Evolutionary conservation across 2,329 filamentous ascomycete species (phyloP), one percentile per base, ranked within the genome.

Genomic region (Aphanocladium album): DNA sequence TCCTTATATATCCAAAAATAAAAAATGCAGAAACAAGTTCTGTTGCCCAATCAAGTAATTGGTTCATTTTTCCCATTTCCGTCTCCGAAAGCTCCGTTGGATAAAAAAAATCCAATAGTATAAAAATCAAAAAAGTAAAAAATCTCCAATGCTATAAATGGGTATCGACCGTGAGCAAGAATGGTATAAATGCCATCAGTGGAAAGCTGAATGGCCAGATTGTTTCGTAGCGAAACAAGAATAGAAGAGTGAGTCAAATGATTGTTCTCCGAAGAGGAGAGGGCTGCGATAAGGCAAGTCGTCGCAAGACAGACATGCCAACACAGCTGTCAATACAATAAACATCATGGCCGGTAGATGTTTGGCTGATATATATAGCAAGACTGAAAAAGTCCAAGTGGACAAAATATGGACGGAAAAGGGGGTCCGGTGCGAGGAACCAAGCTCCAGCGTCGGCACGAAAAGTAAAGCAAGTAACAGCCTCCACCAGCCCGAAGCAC

Each of bases 311-410:
- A 23, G 35, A 27, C 17, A 43, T 12, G 35, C 9, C 9, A 41
- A 35, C 41, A 25, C 23, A 35, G 14, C 16, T 16, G 23, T 45
- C 41, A 66, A 70, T 65, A 70, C 65, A 71, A 70, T 71, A 71
- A 70, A 72, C 69, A 69, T 70, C 69, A 71, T 73, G 66, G 69
- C 69, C 70, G 65, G 70, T 68, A 68, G 64, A 62, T 61, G 65
- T 65, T 62, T 64, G 67, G 64, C 49, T 67, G 64, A 68, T 70
- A 66, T 67, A 64, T 64, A 69, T 59, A 39, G 27, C 33, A 59
- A 45, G 47, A 35, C 16, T 30, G 17, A 45, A 55, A 35, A 43
- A 8, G 55, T 51, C 56, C 46, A 14, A 52, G 19, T 35, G 37
- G 47, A 59, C 47, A 45, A n/a, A 25, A 19, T 52, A 51, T 59